Conservation (phyloP, 176 grass and related monocot species). For the Echinochloa phyllopogon region DNA sequence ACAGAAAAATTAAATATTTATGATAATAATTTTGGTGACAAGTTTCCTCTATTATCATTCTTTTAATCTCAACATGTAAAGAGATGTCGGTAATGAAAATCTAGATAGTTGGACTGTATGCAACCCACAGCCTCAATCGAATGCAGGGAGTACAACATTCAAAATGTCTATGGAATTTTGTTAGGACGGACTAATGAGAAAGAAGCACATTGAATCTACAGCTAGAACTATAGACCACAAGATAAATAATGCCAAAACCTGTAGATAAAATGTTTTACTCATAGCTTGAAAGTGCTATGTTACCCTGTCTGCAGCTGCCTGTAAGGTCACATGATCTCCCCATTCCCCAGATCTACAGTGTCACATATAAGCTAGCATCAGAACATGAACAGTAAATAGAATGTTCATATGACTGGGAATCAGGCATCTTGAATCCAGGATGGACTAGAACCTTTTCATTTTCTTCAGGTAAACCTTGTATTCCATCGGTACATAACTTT, state of each 20-base stretch:
- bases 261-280: constrained; percentile 44
- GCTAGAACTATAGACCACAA: constrained; percentile 27
- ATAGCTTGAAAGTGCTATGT: constrained; percentile 52
- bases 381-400: constrained; percentile 31
- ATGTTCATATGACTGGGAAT: constrained; percentile 6
- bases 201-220: constrained; percentile 13
- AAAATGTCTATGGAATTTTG: not conserved
- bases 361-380: constrained; percentile 40
- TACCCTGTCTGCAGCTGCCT: constrained; percentile 95
- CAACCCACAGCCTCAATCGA: not conserved
- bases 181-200: not conserved
- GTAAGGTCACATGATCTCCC: constrained; percentile 95
- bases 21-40: not conserved
- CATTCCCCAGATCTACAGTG: constrained; percentile 81
- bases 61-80: not conserved
- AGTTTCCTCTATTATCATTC: not conserved
- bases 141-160: not conserved
- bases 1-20: not conserved
- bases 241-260: constrained; percentile 46
- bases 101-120: not conserved
- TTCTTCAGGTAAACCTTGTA: constrained; percentile 91
- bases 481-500: constrained; percentile 98
- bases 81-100: not conserved
- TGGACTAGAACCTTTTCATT: constrained; percentile 86
- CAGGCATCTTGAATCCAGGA: constrained; percentile 25